These are phyloP conservation scores for Physocladia obscura DNA, from an alignment of 192 early-diverging fungal species.

Conservation along the genomic window DNA sequence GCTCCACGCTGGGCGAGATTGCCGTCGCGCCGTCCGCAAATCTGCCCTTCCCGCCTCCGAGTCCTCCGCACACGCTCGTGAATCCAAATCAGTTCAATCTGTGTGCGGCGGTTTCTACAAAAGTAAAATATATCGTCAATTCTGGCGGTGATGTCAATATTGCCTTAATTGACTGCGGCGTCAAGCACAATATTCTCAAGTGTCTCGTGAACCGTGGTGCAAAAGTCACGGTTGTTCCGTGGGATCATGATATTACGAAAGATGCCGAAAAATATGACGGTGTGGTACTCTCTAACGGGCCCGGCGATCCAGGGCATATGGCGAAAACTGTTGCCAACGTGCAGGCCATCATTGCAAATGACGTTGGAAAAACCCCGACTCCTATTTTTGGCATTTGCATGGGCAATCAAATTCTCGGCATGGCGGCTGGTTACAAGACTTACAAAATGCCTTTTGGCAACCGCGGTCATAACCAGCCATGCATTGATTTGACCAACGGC, in stretches of 20 bases:
- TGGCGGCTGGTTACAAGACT: conserved; percentile 80
- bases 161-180: conserved; percentile 83
- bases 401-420: conserved; percentile 89
- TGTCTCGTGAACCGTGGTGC: conserved; percentile 78
- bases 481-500: conserved; percentile 71
- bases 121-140: conserved; percentile 70
- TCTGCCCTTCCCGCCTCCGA: conserved; percentile 35
- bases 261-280: conserved; percentile 70
- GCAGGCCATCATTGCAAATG: conserved; percentile 45
- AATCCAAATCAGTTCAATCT: conserved; percentile 79
- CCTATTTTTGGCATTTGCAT: conserved; percentile 98
- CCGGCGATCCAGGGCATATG: conserved; percentile 75
- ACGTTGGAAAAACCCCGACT: conserved; percentile 50
- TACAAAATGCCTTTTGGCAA: conserved; percentile 94
- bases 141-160: conserved; percentile 75
- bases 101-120: conserved; percentile 78
- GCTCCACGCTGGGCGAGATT: conserved; percentile 81
- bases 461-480: conserved; percentile 95
- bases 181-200: conserved; percentile 91
- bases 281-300: conserved; percentile 90
- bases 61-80: conserved; percentile 43
- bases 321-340: conserved; percentile 71
- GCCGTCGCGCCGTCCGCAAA: conserved; percentile 57
- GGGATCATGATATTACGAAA: conserved; percentile 74
- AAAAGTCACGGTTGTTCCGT: conserved; percentile 82